These are phyloP conservation scores for Collybia sp. DNA, from an alignment of 768 basidiomycete genomes.

Conservation along the genomic window DNA sequence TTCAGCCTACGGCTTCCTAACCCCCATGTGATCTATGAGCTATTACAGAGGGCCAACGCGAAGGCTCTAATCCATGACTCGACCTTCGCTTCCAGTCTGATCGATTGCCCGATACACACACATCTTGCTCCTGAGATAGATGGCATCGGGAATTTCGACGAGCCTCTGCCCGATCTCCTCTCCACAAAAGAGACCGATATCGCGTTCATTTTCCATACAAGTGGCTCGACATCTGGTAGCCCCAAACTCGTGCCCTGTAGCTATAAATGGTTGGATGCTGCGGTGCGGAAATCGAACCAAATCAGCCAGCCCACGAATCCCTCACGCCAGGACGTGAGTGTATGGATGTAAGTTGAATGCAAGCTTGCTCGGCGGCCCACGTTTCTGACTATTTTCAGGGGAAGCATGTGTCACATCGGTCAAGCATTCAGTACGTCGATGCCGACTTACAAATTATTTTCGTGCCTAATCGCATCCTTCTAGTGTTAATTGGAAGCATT, in stretches of 20 bases:
- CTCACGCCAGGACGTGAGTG: conserved; percentile 47
- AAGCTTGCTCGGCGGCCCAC: background rate
- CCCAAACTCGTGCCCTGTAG: conserved; percentile 62
- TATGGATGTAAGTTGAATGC: conserved; percentile 47
- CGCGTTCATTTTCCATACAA: conserved; percentile 61
- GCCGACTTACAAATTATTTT: conserved; percentile 6
- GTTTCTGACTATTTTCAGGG: conserved; percentile 37
- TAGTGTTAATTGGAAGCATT: conserved; percentile 68
- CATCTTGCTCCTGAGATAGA: conserved; percentile 27
- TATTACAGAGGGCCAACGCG: conserved; percentile 50
- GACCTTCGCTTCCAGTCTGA: conserved; percentile 32
- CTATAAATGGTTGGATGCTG: conserved; percentile 47
- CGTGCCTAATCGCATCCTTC: conserved; percentile 8
- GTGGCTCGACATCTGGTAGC: conserved; percentile 61
- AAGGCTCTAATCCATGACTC: conserved; percentile 53
- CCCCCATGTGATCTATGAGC: conserved; percentile 54
- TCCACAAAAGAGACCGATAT: conserved; percentile 20
- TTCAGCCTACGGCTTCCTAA: conserved; percentile 59
- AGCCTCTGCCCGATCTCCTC: conserved; percentile 35
- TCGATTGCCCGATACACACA: conserved; percentile 35
- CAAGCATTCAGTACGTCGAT: conserved; percentile 64
- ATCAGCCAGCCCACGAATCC: conserved; percentile 34
- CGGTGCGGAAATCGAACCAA: conserved; percentile 41
- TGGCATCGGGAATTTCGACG: conserved; percentile 19
- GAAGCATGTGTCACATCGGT: conserved; percentile 81